Evolutionary conservation across 441 rosid species (phyloP).

Genomic region (Aleurites moluccanus): DNA sequence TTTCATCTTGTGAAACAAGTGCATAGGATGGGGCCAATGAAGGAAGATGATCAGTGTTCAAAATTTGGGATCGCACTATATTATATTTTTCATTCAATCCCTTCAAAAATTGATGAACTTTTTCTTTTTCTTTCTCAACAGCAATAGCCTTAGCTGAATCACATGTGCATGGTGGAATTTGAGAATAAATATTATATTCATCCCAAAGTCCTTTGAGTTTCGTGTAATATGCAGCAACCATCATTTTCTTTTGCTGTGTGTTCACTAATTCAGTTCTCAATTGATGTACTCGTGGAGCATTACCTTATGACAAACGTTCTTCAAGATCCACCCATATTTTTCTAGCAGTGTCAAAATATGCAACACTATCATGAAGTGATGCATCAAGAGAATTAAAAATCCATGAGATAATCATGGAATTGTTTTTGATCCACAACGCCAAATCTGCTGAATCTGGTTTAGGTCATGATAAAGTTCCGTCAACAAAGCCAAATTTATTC

Average conservation of each 20-base stretch:
- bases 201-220: background rate
- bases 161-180: background rate
- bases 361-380: background rate
- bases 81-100: background rate
- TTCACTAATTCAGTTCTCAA: background rate
- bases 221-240: background rate
- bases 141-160: background rate
- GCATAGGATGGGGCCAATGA: background rate
- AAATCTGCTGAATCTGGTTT: background rate
- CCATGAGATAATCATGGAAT: conserved; percentile 10
- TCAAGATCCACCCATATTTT: conserved; percentile 15
- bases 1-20: too few relatives aligned
- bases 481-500: background rate
- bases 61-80: background rate
- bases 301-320: conserved; percentile 9
- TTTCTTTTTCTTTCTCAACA: background rate
- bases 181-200: background rate
- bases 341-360: too few relatives aligned
- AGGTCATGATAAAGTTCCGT: background rate
- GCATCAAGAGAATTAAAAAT: conserved; percentile 11
- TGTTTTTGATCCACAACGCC: background rate
- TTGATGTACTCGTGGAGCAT: background rate
- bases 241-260: background rate
- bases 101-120: background rate
- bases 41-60: background rate